Evolutionary conservation across 225 moss, liverwort and hornwort species (phyloP).

Genomic region (Asterella californica): DNA sequence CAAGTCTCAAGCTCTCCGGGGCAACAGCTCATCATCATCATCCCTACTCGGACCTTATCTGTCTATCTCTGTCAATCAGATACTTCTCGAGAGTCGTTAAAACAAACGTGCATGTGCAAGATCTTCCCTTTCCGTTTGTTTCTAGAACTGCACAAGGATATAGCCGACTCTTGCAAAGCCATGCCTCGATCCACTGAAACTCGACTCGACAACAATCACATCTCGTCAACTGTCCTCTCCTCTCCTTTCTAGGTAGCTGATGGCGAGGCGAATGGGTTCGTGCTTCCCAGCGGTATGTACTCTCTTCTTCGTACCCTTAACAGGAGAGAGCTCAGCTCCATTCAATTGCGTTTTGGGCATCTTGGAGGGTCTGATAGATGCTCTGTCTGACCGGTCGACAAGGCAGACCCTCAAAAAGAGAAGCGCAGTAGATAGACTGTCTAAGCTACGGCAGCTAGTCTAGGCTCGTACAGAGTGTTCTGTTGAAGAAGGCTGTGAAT

Average conservation of each 20-base stretch:
- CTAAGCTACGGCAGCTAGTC: constrained; percentile 14
- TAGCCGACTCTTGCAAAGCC: neutral
- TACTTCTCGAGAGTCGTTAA: neutral
- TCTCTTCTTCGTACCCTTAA: neutral
- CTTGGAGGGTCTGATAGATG: neutral
- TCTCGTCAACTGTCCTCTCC: neutral
- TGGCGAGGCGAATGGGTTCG: neutral
- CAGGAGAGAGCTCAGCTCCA: neutral
- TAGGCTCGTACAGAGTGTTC: constrained; percentile 16
- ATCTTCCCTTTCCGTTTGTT: neutral
- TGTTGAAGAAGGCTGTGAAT: constrained; percentile 9
- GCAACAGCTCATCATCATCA: constrained; percentile 2
- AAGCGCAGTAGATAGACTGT: neutral
- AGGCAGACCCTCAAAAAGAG: neutral
- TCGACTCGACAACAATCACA: neutral
- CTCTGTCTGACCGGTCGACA: neutral
- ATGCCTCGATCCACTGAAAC: neutral
- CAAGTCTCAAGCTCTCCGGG: neutral
- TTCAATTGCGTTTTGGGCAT: neutral
- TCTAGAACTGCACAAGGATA: neutral
- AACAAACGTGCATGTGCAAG: constrained; percentile 6
- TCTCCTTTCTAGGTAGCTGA: neutral
- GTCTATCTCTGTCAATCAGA: neutral
- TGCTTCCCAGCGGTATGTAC: neutral
- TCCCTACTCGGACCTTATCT: neutral